Conservation (phyloP, 192 early-diverging fungal species). For the Podochytrium sp. region DNA sequence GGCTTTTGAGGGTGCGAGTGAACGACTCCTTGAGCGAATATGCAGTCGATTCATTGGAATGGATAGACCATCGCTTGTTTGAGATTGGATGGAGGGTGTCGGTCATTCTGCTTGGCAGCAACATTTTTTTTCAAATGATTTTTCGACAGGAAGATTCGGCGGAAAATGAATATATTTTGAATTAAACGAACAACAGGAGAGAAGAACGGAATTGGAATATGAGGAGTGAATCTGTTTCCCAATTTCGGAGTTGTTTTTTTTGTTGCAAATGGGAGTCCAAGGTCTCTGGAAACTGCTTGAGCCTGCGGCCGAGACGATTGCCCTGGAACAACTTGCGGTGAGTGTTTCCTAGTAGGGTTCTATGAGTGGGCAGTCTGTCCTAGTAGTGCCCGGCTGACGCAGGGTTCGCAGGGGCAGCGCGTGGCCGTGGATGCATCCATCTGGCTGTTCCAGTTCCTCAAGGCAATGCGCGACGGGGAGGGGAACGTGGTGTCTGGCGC, state of each 20-base stretch:
- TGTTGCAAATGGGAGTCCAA: constrained; percentile 76
- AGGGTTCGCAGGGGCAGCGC: constrained; percentile 50
- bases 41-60: no score
- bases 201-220: not conserved
- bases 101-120: no score
- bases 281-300: constrained; percentile 88
- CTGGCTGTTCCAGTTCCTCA: constrained; percentile 97
- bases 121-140: no score
- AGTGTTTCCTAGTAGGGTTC: not conserved
- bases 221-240: not conserved
- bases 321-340: constrained; percentile 74
- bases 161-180: no score
- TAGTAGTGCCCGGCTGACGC: not conserved
- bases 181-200: no score
- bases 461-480: constrained; percentile 88
- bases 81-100: no score
- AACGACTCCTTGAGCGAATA: no score
- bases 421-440: constrained; percentile 95
- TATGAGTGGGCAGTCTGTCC: not conserved
- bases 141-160: no score
- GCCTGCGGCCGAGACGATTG: constrained; percentile 74
- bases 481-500: constrained; percentile 82
- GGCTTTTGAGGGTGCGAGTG: no score
- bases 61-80: no score
- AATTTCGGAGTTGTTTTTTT: not conserved